A percentile compares a stretch with the other conserved stretches of the same genome.
Conservation (phyloP, 1,284 basidiomycete genomes). For the Apiotrichum sp. region DNA sequence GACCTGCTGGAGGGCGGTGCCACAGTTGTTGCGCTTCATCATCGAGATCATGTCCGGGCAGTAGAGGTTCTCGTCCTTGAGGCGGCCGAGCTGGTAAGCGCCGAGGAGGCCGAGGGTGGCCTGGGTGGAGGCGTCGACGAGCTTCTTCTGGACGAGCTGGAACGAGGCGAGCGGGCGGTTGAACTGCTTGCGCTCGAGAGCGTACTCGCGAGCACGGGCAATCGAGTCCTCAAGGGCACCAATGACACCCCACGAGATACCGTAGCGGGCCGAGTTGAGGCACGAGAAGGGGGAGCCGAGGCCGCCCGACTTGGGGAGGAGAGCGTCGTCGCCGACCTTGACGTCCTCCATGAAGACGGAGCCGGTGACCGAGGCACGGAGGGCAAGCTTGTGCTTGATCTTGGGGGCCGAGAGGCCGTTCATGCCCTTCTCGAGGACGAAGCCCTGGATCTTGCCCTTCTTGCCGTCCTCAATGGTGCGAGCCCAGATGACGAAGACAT, state of each 20-base stretch:
- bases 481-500: constrained; percentile 85
- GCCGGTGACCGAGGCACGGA: constrained; percentile 84
- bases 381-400: constrained; percentile 88
- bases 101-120: constrained; percentile 72
- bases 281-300: constrained; percentile 82
- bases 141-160: constrained; percentile 94
- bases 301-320: constrained; percentile 69
- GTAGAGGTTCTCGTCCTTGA: constrained; percentile 74
- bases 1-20: constrained; percentile 79
- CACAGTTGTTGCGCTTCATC: constrained; percentile 93
- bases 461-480: constrained; percentile 33
- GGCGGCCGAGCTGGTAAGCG: constrained; percentile 69
- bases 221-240: constrained; percentile 91
- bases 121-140: constrained; percentile 86
- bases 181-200: constrained; percentile 81
- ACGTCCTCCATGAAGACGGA: constrained; percentile 90
- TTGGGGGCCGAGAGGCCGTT: constrained; percentile 70
- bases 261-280: constrained; percentile 81
- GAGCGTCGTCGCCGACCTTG: constrained; percentile 59
- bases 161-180: constrained; percentile 82
- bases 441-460: constrained; percentile 78
- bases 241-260: constrained; percentile 91
- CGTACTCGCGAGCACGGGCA: constrained; percentile 69
- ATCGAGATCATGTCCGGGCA: constrained; percentile 90
- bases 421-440: constrained; percentile 54